Conservation (phyloP, 1,139 yeast genomes). For the Hemisphaericaspora lyxosophila region DNA sequence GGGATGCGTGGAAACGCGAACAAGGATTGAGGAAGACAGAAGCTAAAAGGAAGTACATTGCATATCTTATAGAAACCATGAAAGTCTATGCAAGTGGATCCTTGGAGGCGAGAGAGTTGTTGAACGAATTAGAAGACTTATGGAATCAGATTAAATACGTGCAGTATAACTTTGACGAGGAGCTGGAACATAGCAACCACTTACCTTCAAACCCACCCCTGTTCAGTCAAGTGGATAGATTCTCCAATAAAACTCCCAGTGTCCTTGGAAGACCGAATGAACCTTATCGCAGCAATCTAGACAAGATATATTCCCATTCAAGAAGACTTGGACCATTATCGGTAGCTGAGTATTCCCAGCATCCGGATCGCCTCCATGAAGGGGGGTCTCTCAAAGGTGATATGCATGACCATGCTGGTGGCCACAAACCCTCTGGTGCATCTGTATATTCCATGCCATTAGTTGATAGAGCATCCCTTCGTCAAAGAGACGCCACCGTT, state of each 20-base stretch:
- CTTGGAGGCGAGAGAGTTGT: constrained; percentile 63
- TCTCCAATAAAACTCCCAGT: constrained; percentile 37
- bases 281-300: constrained; percentile 38
- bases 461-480: constrained; percentile 7
- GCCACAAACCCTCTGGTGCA: constrained; percentile 13
- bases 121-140: constrained; percentile 64
- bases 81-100: constrained; percentile 67
- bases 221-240: constrained; percentile 41
- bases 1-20: constrained; percentile 85
- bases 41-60: constrained; percentile 71
- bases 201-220: constrained; percentile 41
- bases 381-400: constrained; percentile 5
- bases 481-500: constrained; percentile 1
- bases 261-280: constrained; percentile 21
- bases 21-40: constrained; percentile 70
- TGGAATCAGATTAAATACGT: constrained; percentile 76
- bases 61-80: constrained; percentile 73
- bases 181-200: constrained; percentile 17
- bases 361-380: constrained; percentile 8
- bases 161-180: constrained; percentile 33
- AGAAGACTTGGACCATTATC: constrained; percentile 41
- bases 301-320: constrained; percentile 47
- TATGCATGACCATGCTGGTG: constrained; percentile 12
- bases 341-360: constrained; percentile 36
- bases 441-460: constrained; percentile 11